Conservation (phyloP, 305 asterid genomes). For the Striga hermonthica region DNA sequence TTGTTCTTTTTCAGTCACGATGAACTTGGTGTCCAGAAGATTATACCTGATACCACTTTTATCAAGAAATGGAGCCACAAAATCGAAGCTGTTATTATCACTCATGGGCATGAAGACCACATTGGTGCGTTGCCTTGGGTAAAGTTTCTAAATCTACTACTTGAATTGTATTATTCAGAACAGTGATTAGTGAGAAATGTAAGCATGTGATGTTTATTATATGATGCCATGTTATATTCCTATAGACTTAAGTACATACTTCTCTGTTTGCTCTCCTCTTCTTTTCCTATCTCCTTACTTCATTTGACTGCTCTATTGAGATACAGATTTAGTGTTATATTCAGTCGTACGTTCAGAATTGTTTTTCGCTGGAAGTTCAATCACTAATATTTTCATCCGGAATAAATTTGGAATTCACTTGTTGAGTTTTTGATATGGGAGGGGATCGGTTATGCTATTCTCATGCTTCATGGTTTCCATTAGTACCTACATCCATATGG, state of each 20-base stretch:
- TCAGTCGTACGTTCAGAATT: conserved; percentile 4
- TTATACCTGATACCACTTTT: conserved; percentile 93
- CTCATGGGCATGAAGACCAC: conserved; percentile 99
- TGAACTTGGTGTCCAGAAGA: conserved; percentile 96
- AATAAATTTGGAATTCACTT: conserved; percentile 11
- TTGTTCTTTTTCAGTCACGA: conserved; percentile 53
- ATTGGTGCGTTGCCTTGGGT: conserved; percentile 99
- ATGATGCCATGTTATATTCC: too few relatives aligned
- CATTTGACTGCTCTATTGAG: conserved; percentile 12
- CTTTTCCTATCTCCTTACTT: not conserved
- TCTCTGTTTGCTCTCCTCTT: not conserved
- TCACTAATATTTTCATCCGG: not conserved
- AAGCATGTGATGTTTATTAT: too few relatives aligned
- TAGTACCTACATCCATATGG: not conserved
- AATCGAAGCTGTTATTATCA: conserved; percentile 95
- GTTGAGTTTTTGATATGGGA: not conserved
- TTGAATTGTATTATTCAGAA: conserved; percentile 22
- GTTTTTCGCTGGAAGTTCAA: not conserved
- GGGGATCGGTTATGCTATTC: not conserved
- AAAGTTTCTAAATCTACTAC: conserved; percentile 58
- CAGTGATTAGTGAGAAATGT: not conserved
- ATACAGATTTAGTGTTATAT: conserved; percentile 1
- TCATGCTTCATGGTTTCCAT: conserved; percentile 15
- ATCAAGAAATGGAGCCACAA: conserved; percentile 97
- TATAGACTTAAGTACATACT: not conserved